Percentiles rank a stretch among this genome's conserved stretches.
phyloP scores from a whole-genome alignment of 371 early-diverging fungal genomes.

The Syncephalis fuscata region DNA sequence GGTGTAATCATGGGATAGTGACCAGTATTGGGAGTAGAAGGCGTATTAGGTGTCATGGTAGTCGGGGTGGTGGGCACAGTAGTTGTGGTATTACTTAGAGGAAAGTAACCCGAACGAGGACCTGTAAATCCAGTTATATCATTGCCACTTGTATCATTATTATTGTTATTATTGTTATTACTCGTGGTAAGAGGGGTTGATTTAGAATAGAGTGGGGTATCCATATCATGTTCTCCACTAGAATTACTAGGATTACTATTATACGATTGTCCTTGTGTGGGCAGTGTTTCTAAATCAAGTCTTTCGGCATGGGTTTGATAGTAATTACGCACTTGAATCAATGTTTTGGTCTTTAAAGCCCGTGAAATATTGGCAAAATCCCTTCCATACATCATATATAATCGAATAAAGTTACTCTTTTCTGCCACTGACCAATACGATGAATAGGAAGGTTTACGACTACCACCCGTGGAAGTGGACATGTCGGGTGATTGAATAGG shows the following conservation, averaged over 20 bases:
- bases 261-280: too few species aligned
- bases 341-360: constrained; percentile 57
- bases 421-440: constrained; percentile 84
- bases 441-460: constrained; percentile 17
- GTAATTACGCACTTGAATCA: constrained; percentile 69
- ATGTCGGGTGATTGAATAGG: too few species aligned
- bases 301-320: constrained; percentile 56
- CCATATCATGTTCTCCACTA: too few species aligned
- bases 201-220: too few species aligned
- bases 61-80: too few species aligned
- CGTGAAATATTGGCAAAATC: constrained; percentile 65
- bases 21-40: too few species aligned
- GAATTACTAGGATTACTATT: too few species aligned
- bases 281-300: constrained; percentile 31
- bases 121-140: not conserved
- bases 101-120: not conserved
- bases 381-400: constrained; percentile 38
- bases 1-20: too few species aligned
- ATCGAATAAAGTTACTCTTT: constrained; percentile 44
- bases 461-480: constrained; percentile 2
- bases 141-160: too few species aligned
- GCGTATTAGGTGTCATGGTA: too few species aligned
- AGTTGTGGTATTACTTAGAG: not conserved
- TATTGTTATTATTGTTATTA: too few species aligned
- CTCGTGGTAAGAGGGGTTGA: too few species aligned